A percentile compares a stretch with the other conserved stretches of the same genome.
Evolutionary conservation across 163 green algal genomes (phyloP).

Genomic region (Botryococcus braunii): DNA sequence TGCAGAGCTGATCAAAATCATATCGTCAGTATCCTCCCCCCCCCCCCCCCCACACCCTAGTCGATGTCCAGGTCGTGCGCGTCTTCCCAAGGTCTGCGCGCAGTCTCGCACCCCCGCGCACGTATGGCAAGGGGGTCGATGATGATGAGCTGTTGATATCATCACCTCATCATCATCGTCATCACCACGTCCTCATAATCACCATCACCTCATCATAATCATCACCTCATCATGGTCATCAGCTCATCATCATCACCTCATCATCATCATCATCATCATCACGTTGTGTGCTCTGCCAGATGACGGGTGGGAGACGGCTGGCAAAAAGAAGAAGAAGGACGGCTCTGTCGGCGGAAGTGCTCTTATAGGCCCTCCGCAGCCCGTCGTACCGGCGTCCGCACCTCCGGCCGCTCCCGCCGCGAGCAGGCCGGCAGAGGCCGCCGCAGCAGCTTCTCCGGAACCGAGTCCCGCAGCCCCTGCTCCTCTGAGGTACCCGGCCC

Average conservation of each 20-base stretch:
- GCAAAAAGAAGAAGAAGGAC: conserved; percentile 16
- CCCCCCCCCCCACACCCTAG: too few species aligned
- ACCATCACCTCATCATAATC: neutral
- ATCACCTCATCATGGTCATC: neutral
- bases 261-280: neutral
- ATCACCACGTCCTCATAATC: neutral
- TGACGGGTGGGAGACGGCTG: conserved; percentile 27
- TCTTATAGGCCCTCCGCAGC: conserved; percentile 57
- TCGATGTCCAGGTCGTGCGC: too few species aligned
- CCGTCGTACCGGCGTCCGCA: conserved; percentile 16
- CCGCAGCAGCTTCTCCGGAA: neutral
- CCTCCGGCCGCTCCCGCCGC: conserved; percentile 7
- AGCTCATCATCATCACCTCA: neutral
- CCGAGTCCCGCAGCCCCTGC: neutral
- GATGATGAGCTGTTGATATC: too few species aligned
- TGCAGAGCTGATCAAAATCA: too few species aligned
- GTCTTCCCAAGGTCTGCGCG: too few species aligned
- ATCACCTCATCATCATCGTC: too few species aligned
- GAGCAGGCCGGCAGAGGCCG: conserved; percentile 4
- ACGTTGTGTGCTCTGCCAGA: conserved; percentile 1
- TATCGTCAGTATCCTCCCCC: too few species aligned
- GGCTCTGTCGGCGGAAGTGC: conserved; percentile 29
- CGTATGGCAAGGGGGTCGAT: too few species aligned
- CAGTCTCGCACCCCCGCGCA: too few species aligned
- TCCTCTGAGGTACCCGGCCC: too few species aligned